These are phyloP conservation scores for Solanum paucissectum DNA, from an alignment of 257 asterid genomes.

Conservation along the genomic window DNA sequence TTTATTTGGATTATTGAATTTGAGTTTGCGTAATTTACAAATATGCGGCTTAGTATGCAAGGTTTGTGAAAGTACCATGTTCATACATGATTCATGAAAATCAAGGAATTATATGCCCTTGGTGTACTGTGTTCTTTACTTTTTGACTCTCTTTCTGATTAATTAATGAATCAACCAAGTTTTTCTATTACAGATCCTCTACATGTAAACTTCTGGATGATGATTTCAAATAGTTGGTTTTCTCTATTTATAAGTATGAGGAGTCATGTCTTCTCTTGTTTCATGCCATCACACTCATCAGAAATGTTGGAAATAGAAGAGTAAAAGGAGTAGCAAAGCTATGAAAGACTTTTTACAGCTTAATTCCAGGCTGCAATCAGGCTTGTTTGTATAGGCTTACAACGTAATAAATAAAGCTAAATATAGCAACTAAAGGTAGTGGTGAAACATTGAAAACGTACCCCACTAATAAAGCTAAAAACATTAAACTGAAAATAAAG, in stretches of 20 bases:
- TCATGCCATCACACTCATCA: not conserved
- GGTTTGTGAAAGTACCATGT: not conserved
- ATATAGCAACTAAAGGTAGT: no score
- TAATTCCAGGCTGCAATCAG: not conserved
- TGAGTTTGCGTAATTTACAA: not conserved
- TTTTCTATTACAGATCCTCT: not conserved
- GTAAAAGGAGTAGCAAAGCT: not conserved
- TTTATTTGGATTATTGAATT: not conserved
- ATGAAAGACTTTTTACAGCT: not conserved
- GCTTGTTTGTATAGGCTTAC: not conserved
- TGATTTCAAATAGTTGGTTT: not conserved
- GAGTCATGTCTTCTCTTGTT: not conserved
- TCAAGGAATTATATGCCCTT: not conserved
- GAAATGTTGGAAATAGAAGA: not conserved
- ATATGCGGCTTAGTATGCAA: not conserved
- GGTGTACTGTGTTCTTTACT: not conserved
- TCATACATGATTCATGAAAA: not conserved
- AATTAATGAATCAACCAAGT: not conserved
- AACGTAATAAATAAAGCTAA: no score
- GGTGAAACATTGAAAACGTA: no score
- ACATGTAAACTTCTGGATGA: not conserved
- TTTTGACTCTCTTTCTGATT: not conserved
- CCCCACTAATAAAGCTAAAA: no score
- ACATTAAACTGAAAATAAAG: not conserved
- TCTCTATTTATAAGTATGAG: not conserved